Conservation (phyloP, 2,329 filamentous ascomycete species). For the Colletotrichum sp. region DNA sequence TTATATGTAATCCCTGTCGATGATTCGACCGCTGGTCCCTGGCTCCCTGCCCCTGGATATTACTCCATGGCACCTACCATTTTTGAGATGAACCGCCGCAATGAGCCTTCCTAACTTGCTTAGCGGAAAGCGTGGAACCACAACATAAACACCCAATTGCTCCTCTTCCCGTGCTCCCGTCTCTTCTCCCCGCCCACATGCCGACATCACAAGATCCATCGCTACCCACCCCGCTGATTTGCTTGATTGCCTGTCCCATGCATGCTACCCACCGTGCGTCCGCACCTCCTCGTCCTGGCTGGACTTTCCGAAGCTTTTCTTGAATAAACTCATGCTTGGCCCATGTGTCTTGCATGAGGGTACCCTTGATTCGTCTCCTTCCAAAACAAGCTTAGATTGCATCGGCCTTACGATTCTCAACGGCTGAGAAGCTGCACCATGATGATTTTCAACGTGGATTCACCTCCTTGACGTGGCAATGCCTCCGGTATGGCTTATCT, state of each 20-base stretch:
- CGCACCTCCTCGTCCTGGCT: not conserved
- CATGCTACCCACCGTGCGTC: not conserved
- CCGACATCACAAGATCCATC: not conserved
- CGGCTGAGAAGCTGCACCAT: not conserved
- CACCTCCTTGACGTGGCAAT: conserved; percentile 11
- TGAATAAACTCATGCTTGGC: not conserved
- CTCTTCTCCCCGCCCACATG: not conserved
- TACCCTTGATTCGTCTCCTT: not conserved
- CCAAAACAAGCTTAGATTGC: not conserved
- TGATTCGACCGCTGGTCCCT: not conserved
- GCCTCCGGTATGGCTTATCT: conserved; percentile 11
- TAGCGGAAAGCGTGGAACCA: not conserved
- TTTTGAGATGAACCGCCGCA: not conserved
- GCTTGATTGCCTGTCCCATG: not conserved
- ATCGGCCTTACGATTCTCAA: not conserved
- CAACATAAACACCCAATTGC: not conserved
- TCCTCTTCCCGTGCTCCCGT: not conserved
- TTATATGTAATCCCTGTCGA: not conserved
- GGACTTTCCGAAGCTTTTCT: not conserved
- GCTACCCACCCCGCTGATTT: not conserved
- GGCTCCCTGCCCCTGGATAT: not conserved
- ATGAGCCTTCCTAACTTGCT: conserved; percentile 9
- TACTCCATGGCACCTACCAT: conserved; percentile 9
- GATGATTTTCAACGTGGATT: not conserved
- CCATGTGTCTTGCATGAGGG: not conserved